These are phyloP conservation scores for Uronychia setigera DNA, from an alignment of 73 alveolate genomes.

Conservation along the genomic window DNA sequence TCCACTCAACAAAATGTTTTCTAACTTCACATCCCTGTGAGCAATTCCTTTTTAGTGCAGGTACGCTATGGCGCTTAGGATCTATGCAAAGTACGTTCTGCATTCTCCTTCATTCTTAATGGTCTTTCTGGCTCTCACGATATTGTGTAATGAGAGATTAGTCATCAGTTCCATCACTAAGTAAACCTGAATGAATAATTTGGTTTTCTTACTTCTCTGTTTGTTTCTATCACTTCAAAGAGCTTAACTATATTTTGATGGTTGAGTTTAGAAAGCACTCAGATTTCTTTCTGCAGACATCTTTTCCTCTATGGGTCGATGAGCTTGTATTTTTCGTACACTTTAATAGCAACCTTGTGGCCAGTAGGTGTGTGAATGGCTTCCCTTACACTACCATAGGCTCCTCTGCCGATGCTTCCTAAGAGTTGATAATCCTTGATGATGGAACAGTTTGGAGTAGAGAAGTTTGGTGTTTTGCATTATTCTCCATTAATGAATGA, in stretches of 20 bases:
- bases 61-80: slow-evolving; percentile 63
- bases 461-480: slow-evolving; percentile 11
- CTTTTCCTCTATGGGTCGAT: slow-evolving; percentile 67
- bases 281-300: slow-evolving; percentile 67
- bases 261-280: slow-evolving; percentile 67
- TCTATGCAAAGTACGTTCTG: slow-evolving; percentile 37
- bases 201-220: slow-evolving; percentile 16
- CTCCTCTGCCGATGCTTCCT: slow-evolving; percentile 91
- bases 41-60: slow-evolving; percentile 56
- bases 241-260: slow-evolving; percentile 86
- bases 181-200: slow-evolving; percentile 31
- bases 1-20: slow-evolving; percentile 63
- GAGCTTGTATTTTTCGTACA: slow-evolving; percentile 69
- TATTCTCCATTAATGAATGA: neutral
- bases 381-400: slow-evolving; percentile 88
- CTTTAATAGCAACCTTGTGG: slow-evolving; percentile 72
- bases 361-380: slow-evolving; percentile 85
- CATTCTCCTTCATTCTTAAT: slow-evolving; percentile 4
- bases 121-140: neutral
- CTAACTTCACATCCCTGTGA: slow-evolving; percentile 73
- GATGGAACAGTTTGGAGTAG: slow-evolving; percentile 34
- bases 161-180: slow-evolving; percentile 66
- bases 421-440: slow-evolving; percentile 35
- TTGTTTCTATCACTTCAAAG: slow-evolving; percentile 82
- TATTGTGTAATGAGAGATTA: neutral